Evolutionary conservation across 257 asterid species (phyloP).

Genomic region (Linderniella brevidens): DNA sequence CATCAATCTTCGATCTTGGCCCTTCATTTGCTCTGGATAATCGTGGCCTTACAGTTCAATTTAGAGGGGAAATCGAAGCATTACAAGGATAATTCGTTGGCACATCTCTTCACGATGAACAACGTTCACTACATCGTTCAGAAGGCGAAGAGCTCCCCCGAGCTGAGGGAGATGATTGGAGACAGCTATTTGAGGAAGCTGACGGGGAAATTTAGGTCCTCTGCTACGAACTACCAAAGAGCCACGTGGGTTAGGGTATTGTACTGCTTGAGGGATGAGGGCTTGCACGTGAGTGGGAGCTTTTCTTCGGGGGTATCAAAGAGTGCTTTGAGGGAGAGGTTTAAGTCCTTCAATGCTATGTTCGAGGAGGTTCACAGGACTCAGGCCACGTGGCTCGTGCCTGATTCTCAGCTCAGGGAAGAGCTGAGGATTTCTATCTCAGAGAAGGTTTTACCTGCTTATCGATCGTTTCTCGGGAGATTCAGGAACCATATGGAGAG

Average conservation of each 20-base stretch:
- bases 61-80: constrained; percentile 63
- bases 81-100: constrained; percentile 58
- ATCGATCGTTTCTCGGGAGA: constrained; percentile 75
- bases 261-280: constrained; percentile 80
- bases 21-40: constrained; percentile 78
- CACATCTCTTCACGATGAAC: constrained; percentile 88
- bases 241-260: constrained; percentile 71
- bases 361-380: constrained; percentile 85
- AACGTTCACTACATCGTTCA: constrained; percentile 76
- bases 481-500: constrained; percentile 80
- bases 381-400: constrained; percentile 74
- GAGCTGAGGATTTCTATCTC: constrained; percentile 79
- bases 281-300: constrained; percentile 66
- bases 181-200: constrained; percentile 46
- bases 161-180: constrained; percentile 79
- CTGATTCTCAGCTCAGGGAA: constrained; percentile 77
- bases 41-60: constrained; percentile 57
- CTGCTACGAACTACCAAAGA: constrained; percentile 64
- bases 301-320: constrained; percentile 76
- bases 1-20: constrained; percentile 33
- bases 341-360: constrained; percentile 70
- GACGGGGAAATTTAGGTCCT: constrained; percentile 38
- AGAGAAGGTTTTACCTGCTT: constrained; percentile 63
- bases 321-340: constrained; percentile 72
- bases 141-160: constrained; percentile 62